Evolutionary conservation across 192 early-diverging fungal genomes (phyloP), one percentile per base, ranked within the genome.

Genomic region (Chytriomyces sp.): DNA sequence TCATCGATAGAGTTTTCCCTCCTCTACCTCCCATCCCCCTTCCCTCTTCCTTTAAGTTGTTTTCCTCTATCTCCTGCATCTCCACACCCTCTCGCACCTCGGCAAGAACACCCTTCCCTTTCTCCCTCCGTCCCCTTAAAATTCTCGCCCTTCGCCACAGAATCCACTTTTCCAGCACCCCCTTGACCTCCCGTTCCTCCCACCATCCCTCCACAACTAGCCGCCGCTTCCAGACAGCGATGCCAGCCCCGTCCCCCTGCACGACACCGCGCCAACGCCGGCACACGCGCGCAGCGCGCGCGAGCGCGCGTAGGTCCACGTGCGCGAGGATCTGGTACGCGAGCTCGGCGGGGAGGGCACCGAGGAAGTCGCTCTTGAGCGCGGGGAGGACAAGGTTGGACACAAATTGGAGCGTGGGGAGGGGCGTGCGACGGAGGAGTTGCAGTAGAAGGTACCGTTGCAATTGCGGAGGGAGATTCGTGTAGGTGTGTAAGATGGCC

Each of bases 361-460:
- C 86, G 6, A 99, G 63, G 79, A 98, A 96, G 81, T 99, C 96
- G 70, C 92, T 88, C 70, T 95, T 93, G 72, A 98, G 85, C 19
- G 91, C 89, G 1, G 98, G 94, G 52, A 93, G 79, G 62, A 99
- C 89, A 17, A 94, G 80, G 30, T 91, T 88, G 54, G 90, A 89
- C 17, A 95, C 90, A 82, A 94, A 94, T 79, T 98, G 94, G 61
- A 99, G 86, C 1, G 91, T 90, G 2, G 89, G 81, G 2, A 90
- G 86, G 5, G 92, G 88, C 26, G 89, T 94, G n/a, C 93, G 88
- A 25, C 91, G 88, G 34, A 99, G 84, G n/a, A 99, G 79, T 63
- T 98, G 91, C 71, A 94, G 91, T 36, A 98, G 85, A 69, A 96
- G 80, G 58, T 95, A 98, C 4, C 91, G 88, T 79, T 98, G 92